phyloP scores from a whole-genome alignment of 2,329 filamentous ascomycete genomes.

The Tolypocladium tropicale region DNA sequence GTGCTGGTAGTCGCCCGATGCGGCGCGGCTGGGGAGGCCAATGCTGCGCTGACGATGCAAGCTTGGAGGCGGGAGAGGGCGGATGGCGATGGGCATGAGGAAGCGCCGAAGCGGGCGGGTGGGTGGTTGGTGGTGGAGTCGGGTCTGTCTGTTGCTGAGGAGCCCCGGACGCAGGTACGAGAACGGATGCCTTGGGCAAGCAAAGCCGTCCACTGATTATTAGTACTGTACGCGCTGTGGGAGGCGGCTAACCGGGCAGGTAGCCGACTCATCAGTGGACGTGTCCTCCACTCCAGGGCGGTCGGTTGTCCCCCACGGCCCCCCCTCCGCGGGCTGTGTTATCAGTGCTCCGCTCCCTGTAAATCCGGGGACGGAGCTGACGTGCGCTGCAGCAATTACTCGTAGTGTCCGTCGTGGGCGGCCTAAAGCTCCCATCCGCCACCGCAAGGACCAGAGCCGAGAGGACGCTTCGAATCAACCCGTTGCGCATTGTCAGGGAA shows the following conservation, averaged over 20 bases:
- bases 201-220: no score
- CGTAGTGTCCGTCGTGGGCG: not conserved
- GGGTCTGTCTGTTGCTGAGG: not conserved
- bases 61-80: not conserved
- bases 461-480: not conserved
- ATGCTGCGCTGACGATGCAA: not conserved
- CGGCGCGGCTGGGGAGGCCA: not conserved
- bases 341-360: not conserved
- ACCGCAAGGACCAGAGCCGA: not conserved
- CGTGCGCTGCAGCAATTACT: no score
- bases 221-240: no score
- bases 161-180: not conserved
- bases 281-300: no score
- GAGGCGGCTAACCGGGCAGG: no score
- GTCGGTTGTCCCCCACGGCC: no score
- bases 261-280: no score
- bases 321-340: no score
- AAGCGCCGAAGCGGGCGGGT: not conserved
- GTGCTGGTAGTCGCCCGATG: not conserved
- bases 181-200: not conserved
- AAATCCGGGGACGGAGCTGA: not conserved
- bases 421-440: not conserved
- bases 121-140: not conserved
- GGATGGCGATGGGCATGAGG: not conserved
- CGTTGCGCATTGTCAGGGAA: not conserved